Base-by-base conservation (phyloP, 176 grass and related monocot species). In the Themeda triandra region DNA sequence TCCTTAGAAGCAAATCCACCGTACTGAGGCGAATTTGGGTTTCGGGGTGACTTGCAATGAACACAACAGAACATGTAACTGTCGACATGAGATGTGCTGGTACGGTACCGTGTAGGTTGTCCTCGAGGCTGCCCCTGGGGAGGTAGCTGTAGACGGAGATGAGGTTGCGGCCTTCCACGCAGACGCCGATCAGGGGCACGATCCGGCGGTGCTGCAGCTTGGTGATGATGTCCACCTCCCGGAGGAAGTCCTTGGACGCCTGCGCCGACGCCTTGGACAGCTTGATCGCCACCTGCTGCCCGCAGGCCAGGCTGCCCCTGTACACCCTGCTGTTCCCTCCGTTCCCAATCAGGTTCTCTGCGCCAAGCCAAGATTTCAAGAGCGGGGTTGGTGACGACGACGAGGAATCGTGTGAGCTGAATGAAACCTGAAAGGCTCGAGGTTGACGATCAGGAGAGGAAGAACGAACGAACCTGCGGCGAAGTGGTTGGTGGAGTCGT, bases 221-320 rank as follows among this genome's bases (percentile, higher is more conserved):
- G n/a, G 90, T 92, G 75, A 99, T 88, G 83, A 99, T 99, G 67
- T 96, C 91, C 69, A 96, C 91, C 79, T 99, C 96, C 54, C 83
- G 67, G 86, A 94, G 91, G 80, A 99, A 92, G 87, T 96, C 96
- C 64, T 87, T 94, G 35, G 91, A 92, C 85, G 91, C 86, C 87
- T 94, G 85, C 30, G 76, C 73, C 21, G 87, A 92, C 66, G 92
- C 82, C 87, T 87, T 89, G 21, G 80, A 91, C 64, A 96, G 80
- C 73, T 99, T 99, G 77, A 99, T 92, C 45, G 93, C 96, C 72
- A 96, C 81, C 45, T 82, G 88, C 60, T 84, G 66, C 30, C 88
- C 91, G 86, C 82, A 82, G 6, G 85, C 62, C 31, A 99, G 91
- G 70, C 86, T 84, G 67, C 96, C 91, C 78, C 71, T 86, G 88